A percentile compares a stretch with the other conserved stretches of the same genome.
These are phyloP conservation scores for Exophiala calicioides DNA, from an alignment of 2,329 filamentous ascomycete species.

Conservation along the genomic window DNA sequence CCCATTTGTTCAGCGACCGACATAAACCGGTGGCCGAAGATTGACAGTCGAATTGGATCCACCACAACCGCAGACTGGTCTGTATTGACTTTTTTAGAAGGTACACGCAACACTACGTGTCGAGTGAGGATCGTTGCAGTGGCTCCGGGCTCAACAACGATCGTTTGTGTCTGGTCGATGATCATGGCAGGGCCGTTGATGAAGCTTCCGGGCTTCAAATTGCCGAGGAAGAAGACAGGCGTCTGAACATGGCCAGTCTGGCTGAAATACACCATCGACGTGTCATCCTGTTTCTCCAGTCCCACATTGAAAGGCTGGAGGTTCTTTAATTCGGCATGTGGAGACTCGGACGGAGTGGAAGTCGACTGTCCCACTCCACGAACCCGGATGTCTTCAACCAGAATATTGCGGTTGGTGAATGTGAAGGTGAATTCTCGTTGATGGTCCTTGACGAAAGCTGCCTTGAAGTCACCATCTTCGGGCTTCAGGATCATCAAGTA, in stretches of 20 bases:
- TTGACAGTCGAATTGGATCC: slow-evolving; percentile 74
- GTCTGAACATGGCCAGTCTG: slow-evolving; percentile 35
- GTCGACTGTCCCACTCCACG: slow-evolving; percentile 48
- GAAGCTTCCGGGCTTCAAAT: slow-evolving; percentile 37
- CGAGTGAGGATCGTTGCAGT: slow-evolving; percentile 38
- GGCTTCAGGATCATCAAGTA: slow-evolving; percentile 53
- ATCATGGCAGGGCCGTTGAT: slow-evolving; percentile 34
- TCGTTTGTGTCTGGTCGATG: slow-evolving; percentile 49
- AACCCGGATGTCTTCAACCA: slow-evolving; percentile 85
- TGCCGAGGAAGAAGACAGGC: slow-evolving; percentile 39
- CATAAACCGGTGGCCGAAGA: slow-evolving; percentile 83
- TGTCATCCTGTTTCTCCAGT: slow-evolving; percentile 32
- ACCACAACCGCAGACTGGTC: slow-evolving; percentile 56
- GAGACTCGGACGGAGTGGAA: not conserved
- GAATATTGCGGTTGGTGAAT: slow-evolving; percentile 74
- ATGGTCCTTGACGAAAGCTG: slow-evolving; percentile 81
- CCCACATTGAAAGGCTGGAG: slow-evolving; percentile 50
- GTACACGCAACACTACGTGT: slow-evolving; percentile 34
- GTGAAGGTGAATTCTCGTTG: slow-evolving; percentile 92
- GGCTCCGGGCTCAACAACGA: slow-evolving; percentile 43
- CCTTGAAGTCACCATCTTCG: slow-evolving; percentile 72
- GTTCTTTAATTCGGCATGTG: slow-evolving; percentile 1
- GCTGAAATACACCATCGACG: slow-evolving; percentile 37
- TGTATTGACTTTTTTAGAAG: slow-evolving; percentile 39
- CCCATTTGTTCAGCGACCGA: slow-evolving; percentile 85